phyloP scores from a whole-genome alignment of 345 rosid species.

The Odontarrhena argentea region DNA sequence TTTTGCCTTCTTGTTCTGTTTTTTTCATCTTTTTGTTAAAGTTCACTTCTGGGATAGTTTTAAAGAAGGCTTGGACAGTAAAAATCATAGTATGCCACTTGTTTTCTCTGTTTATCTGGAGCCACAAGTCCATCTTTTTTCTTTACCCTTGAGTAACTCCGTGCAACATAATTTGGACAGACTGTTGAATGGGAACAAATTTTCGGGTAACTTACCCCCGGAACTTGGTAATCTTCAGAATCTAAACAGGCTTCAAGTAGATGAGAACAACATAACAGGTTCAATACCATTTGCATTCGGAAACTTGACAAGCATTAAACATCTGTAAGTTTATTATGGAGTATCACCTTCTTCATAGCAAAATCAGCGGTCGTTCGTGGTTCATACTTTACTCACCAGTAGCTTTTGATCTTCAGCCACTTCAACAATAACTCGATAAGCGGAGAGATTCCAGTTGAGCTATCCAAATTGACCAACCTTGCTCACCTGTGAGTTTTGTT shows the following conservation, averaged over 20 bases:
- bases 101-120: conserved; percentile 7
- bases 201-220: conserved; percentile 73
- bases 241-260: conserved; percentile 73
- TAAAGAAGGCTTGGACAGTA: neutral
- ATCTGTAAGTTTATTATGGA: conserved; percentile 62
- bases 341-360: conserved; percentile 28
- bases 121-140: neutral
- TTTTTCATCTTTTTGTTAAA: neutral
- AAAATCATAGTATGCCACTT: neutral
- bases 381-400: conserved; percentile 28
- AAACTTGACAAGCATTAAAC: conserved; percentile 55
- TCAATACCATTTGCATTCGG: conserved; percentile 68
- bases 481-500: conserved; percentile 67
- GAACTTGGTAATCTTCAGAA: conserved; percentile 66
- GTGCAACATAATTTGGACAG: conserved; percentile 45
- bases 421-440: conserved; percentile 77
- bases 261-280: conserved; percentile 75
- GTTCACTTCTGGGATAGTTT: conserved; percentile 14
- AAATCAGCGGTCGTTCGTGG: conserved; percentile 7
- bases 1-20: neutral
- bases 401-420: conserved; percentile 57
- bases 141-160: neutral
- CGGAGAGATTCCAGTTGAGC: conserved; percentile 71
- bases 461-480: conserved; percentile 57
- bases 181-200: conserved; percentile 84